These are phyloP conservation scores for Neurospora terricola DNA, from an alignment of 495 filamentous ascomycete species.

Conservation along the genomic window DNA sequence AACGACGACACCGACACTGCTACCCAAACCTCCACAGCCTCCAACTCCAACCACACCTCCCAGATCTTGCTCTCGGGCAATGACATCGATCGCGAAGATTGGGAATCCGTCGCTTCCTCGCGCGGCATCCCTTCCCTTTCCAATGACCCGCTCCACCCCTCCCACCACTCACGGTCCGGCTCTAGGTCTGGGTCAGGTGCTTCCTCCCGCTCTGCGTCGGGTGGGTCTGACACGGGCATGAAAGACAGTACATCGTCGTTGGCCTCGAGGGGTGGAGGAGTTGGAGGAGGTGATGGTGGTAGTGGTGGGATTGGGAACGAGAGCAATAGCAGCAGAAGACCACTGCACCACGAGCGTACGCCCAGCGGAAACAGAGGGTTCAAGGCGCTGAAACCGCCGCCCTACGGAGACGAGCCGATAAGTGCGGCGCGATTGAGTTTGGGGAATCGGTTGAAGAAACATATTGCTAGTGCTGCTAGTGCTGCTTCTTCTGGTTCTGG, in stretches of 20 bases:
- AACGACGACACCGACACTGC: neutral
- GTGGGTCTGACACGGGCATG: conserved; percentile 10
- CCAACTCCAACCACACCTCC: neutral
- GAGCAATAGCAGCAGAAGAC: neutral
- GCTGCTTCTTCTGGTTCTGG: neutral
- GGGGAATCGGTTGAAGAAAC: conserved; percentile 33
- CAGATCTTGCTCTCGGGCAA: neutral
- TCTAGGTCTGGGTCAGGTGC: neutral
- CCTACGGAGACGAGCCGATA: conserved; percentile 23
- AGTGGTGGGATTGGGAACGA: neutral
- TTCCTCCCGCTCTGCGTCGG: conserved; percentile 1
- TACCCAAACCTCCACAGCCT: neutral
- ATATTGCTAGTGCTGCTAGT: neutral
- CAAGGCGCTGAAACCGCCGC: conserved; percentile 6
- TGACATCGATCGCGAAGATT: conserved; percentile 20
- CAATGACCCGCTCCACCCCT: neutral
- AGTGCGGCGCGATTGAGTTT: conserved; percentile 35
- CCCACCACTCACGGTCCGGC: neutral
- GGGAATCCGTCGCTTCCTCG: conserved; percentile 24
- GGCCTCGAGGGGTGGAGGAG: neutral
- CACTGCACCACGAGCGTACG: neutral
- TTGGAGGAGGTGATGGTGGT: conserved; percentile 1
- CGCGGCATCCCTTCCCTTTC: conserved; percentile 5
- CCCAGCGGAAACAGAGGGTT: neutral
- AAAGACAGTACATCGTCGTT: neutral